phyloP scores from a whole-genome alignment of 495 filamentous ascomycete genomes.

The Aspergillus olivimuriae region DNA sequence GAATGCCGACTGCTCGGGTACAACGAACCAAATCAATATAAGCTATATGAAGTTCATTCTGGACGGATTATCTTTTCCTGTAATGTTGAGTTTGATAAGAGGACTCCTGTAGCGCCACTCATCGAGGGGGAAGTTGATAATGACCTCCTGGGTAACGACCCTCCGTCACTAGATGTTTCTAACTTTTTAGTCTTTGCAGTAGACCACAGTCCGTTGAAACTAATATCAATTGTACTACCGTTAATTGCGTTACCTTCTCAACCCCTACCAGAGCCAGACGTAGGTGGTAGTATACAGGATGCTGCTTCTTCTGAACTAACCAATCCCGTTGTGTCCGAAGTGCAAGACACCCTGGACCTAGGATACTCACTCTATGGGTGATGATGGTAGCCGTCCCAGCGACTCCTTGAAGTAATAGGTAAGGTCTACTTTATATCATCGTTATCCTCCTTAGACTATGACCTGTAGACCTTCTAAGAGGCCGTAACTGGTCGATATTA shows the following conservation, averaged over 20 bases:
- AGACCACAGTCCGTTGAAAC: neutral
- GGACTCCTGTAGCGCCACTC: conserved; percentile 1
- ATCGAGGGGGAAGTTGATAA: conserved; percentile 3
- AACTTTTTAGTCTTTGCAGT: neutral
- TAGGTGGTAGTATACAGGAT: neutral
- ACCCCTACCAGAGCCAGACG: neutral
- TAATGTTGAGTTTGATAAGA: conserved; percentile 2
- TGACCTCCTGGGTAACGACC: conserved; percentile 1
- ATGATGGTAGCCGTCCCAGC: neutral
- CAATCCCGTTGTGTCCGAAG: conserved; percentile 1
- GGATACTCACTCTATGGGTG: neutral
- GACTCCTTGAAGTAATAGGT: conserved; percentile 1
- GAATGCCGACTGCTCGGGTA: conserved; percentile 1
- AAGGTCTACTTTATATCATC: conserved; percentile 1
- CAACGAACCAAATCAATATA: conserved; percentile 3
- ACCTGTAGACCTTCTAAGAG: conserved; percentile 1
- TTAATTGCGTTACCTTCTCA: neutral
- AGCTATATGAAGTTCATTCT: neutral
- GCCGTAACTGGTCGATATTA: conserved; percentile 1
- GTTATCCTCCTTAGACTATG: neutral
- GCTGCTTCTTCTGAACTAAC: neutral
- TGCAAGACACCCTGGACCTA: neutral
- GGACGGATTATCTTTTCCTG: conserved; percentile 2
- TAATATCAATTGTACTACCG: neutral
- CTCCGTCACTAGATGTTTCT: neutral